These are phyloP conservation scores for Thalassiosira oceanica DNA, from an alignment of 352 stramenopile species.

Conservation along the genomic window DNA sequence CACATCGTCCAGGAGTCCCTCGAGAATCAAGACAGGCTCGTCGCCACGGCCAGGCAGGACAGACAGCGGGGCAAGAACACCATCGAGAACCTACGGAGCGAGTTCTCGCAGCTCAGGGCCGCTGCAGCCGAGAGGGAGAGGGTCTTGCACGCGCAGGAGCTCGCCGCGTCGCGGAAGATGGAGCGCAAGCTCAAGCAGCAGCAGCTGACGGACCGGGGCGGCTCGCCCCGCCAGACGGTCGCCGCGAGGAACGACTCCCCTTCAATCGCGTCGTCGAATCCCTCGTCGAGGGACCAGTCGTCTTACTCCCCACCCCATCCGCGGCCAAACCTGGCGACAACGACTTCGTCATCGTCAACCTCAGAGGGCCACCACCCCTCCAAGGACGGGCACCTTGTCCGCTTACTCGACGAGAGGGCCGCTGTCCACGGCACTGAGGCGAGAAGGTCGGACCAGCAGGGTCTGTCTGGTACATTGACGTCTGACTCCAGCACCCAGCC, in stretches of 20 bases:
- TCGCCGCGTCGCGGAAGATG: constrained; percentile 33
- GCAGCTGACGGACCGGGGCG: not conserved
- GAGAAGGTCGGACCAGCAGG: too few relatives aligned
- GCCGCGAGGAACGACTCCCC: constrained; percentile 7
- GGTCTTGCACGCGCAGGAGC: constrained; percentile 31
- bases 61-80: constrained; percentile 17
- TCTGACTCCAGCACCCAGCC: constrained; percentile 22
- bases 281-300: too few relatives aligned
- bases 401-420: constrained; percentile 47
- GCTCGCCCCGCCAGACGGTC: not conserved
- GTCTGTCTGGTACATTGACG: constrained; percentile 6
- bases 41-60: constrained; percentile 34
- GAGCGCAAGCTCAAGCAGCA: constrained; percentile 17
- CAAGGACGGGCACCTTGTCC: constrained; percentile 39
- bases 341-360: constrained; percentile 5
- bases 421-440: constrained; percentile 23
- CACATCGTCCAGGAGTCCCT: constrained; percentile 42
- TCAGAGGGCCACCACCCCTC: too few relatives aligned
- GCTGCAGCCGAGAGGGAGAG: constrained; percentile 49
- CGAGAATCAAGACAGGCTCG: constrained; percentile 37
- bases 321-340: not conserved
- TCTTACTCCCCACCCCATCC: constrained; percentile 8
- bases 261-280: too few relatives aligned
- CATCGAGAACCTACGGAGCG: constrained; percentile 48
- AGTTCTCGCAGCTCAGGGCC: constrained; percentile 48